Evolutionary conservation across 306 rosid species (phyloP).

Genomic region (Vicia villosa): DNA sequence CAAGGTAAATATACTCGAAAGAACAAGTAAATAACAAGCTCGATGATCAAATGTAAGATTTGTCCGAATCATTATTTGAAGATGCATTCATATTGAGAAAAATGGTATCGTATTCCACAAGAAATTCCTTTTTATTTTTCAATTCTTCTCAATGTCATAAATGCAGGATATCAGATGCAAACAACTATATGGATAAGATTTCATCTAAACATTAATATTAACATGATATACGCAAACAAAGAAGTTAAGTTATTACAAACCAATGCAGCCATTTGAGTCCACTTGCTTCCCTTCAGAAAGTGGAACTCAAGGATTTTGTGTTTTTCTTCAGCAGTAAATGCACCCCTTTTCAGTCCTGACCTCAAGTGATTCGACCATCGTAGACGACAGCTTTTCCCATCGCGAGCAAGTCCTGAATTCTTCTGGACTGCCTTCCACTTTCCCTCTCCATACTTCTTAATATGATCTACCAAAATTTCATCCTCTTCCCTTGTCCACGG

Average conservation of each 20-base stretch:
- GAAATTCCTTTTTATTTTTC: too few species aligned
- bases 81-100: too few species aligned
- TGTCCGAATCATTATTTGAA: too few species aligned
- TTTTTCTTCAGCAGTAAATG: slow-evolving; percentile 71
- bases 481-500: slow-evolving; percentile 87
- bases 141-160: too few species aligned
- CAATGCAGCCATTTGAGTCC: slow-evolving; percentile 86
- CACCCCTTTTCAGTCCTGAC: slow-evolving; percentile 80
- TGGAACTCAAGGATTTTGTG: slow-evolving; percentile 60
- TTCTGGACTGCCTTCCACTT: slow-evolving; percentile 87
- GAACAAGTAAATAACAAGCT: not conserved
- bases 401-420: slow-evolving; percentile 72
- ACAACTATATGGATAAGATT: slow-evolving; percentile 3
- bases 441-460: slow-evolving; percentile 74
- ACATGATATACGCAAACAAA: not conserved
- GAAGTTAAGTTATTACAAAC: slow-evolving; percentile 35
- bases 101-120: too few species aligned
- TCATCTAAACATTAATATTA: slow-evolving; percentile 24
- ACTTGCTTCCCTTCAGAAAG: slow-evolving; percentile 75
- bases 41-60: too few species aligned
- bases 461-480: slow-evolving; percentile 72
- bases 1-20: not conserved
- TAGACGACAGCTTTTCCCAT: slow-evolving; percentile 90
- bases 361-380: slow-evolving; percentile 89
- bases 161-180: not conserved